Base-by-base conservation (phyloP, 345 rosid genomes). In the Euphorbia peplus region DNA sequence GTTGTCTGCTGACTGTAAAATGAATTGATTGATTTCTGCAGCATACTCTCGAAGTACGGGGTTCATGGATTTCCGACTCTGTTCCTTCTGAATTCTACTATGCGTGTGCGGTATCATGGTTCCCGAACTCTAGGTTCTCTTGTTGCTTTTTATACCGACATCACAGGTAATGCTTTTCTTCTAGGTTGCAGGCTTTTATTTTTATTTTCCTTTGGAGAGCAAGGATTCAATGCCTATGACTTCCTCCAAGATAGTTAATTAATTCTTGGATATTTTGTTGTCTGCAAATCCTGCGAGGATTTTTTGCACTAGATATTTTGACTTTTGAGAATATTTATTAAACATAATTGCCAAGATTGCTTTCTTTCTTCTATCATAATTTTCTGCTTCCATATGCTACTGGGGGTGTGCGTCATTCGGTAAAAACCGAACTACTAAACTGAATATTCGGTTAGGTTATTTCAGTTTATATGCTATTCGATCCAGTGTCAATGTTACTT, bases 1-100 rank as follows among this genome's bases (percentile, higher is more conserved):
- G n/a, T 51, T 75, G 52, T 28, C 35, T 64, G 24, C 22, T 64
- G 69, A 66, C 21, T 50, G n/a, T 72, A 39, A 50, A 53, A 29
- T 18, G 29, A 57, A 26, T 25, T 30, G 60, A 24, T 68, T 74
- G 39, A 54, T 72, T 75, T 77, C 39, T 79, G 87, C 86, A 95
- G 99, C 71, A 87, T 83, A 68, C 85, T 95, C 51, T 91, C 99
- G 0, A 95, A 91, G 81, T 95, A 88, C 73, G 96, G 97, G 63
- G 99, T 95, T 75, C 99, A 88, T 72, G 96, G 99, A 64, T 90
- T 90, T 70, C 99, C 99, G 4, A 84, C 90, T 1, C 90, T 95
- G 41, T 82, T 91, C 69, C 84, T 95, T 60, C 67, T 95, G 69
- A 95, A 95, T 83, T 87, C 97, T 29, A 84, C 88, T 0, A 78